Evolutionary conservation across 108 stramenopile species (phyloP).

Genomic region (Fragilaria radians): DNA sequence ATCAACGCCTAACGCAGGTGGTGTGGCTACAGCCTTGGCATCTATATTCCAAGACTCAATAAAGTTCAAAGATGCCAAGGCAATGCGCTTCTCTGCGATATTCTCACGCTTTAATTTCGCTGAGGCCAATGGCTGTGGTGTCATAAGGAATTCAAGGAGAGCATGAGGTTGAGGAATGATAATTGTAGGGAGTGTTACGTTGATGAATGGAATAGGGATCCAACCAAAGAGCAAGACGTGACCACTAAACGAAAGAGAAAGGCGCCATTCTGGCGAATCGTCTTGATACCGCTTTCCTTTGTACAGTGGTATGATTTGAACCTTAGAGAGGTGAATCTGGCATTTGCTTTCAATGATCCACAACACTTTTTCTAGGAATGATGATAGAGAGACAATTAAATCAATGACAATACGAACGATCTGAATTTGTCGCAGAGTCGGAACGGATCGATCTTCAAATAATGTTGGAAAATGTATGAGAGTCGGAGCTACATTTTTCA

Average conservation of each 20-base stretch:
- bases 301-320: constrained; percentile 60
- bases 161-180: constrained; percentile 87
- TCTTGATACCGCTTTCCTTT: constrained; percentile 24
- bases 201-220: constrained; percentile 80
- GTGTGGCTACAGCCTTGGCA: constrained; percentile 67
- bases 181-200: constrained; percentile 64
- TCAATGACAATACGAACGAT: constrained; percentile 54
- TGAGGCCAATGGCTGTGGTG: constrained; percentile 74
- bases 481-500: constrained; percentile 81
- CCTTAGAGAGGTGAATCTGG: constrained; percentile 70
- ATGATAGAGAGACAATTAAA: constrained; percentile 49
- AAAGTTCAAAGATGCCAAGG: constrained; percentile 50
- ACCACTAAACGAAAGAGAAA: constrained; percentile 71
- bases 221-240: constrained; percentile 67
- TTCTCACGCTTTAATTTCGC: constrained; percentile 64
- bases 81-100: constrained; percentile 66
- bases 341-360: constrained; percentile 76
- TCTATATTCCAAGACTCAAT: constrained; percentile 61
- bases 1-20: constrained; percentile 74
- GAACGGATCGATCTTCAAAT: constrained; percentile 68
- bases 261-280: constrained; percentile 56
- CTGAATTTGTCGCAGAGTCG: constrained; percentile 44
- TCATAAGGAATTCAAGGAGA: constrained; percentile 59
- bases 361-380: constrained; percentile 63
- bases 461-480: constrained; percentile 80